Conservation (phyloP, 1,139 yeast species). For the Nakaseomyces sp. region DNA sequence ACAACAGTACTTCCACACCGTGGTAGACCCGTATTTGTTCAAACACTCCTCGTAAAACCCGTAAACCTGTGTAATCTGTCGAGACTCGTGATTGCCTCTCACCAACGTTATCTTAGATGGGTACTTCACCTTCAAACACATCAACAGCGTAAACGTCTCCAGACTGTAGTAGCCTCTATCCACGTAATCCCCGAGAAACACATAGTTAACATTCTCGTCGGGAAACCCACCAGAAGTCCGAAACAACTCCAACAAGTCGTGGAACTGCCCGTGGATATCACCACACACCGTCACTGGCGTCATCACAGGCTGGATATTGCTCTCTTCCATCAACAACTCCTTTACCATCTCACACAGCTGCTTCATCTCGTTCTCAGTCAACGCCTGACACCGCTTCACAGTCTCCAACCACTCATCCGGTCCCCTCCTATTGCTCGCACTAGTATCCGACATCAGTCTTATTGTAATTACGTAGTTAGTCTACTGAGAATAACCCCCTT, state of each 20-base stretch:
- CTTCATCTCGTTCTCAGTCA: slow-evolving; percentile 92
- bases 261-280: slow-evolving; percentile 97
- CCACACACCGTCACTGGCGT: slow-evolving; percentile 99
- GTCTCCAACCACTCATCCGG: slow-evolving; percentile 97
- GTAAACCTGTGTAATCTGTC: slow-evolving; percentile 93
- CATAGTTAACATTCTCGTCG: slow-evolving; percentile 56
- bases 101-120: slow-evolving; percentile 83
- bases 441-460: not conserved
- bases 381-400: slow-evolving; percentile 78
- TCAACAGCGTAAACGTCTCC: slow-evolving; percentile 83
- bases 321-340: slow-evolving; percentile 83
- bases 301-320: slow-evolving; percentile 92
- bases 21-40: slow-evolving; percentile 88
- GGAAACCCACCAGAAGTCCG: slow-evolving; percentile 94
- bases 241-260: slow-evolving; percentile 83
- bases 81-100: slow-evolving; percentile 87
- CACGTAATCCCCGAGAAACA: slow-evolving; percentile 90
- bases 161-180: slow-evolving; percentile 92
- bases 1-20: slow-evolving; percentile 96
- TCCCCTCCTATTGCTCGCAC: slow-evolving; percentile 52
- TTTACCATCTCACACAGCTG: slow-evolving; percentile 90
- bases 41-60: slow-evolving; percentile 90
- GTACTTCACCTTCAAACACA: slow-evolving; percentile 81
- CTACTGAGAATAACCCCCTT: no score
- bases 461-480: not conserved